Percentiles rank a stretch among this genome's conserved stretches.
These are phyloP conservation scores for Juglanconis sp. DNA, from an alignment of 2,329 filamentous ascomycete species.

Conservation along the genomic window DNA sequence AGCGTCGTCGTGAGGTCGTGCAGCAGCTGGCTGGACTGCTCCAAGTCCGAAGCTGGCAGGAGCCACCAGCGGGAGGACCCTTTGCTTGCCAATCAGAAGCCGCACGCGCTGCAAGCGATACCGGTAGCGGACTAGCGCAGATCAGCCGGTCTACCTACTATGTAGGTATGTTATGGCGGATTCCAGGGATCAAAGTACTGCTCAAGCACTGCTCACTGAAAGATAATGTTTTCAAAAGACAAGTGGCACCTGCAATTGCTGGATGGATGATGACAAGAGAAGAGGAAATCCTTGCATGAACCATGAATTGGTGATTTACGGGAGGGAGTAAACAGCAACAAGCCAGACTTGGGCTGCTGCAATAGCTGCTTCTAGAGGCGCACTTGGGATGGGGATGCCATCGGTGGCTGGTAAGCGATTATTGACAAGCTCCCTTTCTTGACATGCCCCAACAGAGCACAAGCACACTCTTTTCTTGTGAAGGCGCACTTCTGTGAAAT, in stretches of 20 bases:
- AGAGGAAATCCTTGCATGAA: no score
- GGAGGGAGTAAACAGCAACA: no score
- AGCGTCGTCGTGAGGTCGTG: neutral
- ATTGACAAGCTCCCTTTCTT: no score
- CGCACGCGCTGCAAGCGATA: neutral
- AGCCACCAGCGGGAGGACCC: neutral
- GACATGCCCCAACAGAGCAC: neutral
- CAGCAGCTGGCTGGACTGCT: neutral
- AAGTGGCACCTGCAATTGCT: no score
- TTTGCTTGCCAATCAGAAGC: slow-evolving; percentile 10
- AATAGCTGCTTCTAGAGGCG: neutral
- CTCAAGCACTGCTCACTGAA: neutral
- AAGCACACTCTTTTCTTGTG: neutral
- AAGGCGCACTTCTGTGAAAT: neutral
- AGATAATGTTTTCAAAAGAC: no score
- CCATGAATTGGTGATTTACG: no score
- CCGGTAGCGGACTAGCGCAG: slow-evolving; percentile 8
- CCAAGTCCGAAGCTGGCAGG: slow-evolving; percentile 1
- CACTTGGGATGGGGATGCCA: neutral
- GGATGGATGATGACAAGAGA: no score
- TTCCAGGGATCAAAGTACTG: neutral
- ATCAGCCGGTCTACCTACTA: no score
- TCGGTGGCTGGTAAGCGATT: no score
- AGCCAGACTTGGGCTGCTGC: no score
- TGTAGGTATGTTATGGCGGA: no score